A percentile compares a stretch with the other conserved stretches of the same genome.
These are phyloP conservation scores for Micractinium conductrix DNA, from an alignment of 139 green algal genomes.

Conservation along the genomic window DNA sequence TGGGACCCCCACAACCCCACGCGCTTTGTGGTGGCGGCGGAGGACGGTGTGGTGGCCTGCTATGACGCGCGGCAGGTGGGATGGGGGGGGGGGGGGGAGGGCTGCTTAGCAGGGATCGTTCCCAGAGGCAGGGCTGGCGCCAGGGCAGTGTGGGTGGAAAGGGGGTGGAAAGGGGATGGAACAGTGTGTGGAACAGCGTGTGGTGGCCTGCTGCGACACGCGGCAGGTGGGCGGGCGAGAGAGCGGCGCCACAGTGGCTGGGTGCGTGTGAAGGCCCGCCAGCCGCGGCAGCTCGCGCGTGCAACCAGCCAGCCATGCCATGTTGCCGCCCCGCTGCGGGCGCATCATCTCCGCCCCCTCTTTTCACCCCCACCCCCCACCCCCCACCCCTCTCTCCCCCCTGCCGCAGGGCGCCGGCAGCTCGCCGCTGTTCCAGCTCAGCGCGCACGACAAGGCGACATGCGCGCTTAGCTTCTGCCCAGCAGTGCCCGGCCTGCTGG, in stretches of 20 bases:
- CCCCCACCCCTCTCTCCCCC: not conserved
- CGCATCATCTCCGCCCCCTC: too few relatives aligned
- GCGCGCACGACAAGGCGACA: constrained; percentile 81
- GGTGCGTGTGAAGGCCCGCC: too few relatives aligned
- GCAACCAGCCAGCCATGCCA: not conserved
- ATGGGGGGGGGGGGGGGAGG: not conserved
- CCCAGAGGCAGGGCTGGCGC: too few relatives aligned
- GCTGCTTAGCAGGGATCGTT: too few relatives aligned
- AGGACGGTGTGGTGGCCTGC: constrained; percentile 78
- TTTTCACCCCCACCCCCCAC: too few relatives aligned
- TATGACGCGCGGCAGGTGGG: constrained; percentile 73
- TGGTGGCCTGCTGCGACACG: not conserved
- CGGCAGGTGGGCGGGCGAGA: too few relatives aligned
- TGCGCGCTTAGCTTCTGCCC: constrained; percentile 79
- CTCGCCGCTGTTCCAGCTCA: constrained; percentile 67
- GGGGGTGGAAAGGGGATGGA: too few relatives aligned
- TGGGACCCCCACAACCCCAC: constrained; percentile 86
- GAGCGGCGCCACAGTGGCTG: too few relatives aligned
- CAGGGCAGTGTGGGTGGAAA: too few relatives aligned
- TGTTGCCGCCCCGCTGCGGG: not conserved
- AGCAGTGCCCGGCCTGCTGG: constrained; percentile 72
- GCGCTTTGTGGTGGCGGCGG: constrained; percentile 87
- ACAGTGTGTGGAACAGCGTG: too few relatives aligned
- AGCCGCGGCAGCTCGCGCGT: not conserved
- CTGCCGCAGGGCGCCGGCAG: constrained; percentile 42